Evolutionary conservation across 2,329 filamentous ascomycete genomes (phyloP).

Genomic region (Thelonectria discophora): DNA sequence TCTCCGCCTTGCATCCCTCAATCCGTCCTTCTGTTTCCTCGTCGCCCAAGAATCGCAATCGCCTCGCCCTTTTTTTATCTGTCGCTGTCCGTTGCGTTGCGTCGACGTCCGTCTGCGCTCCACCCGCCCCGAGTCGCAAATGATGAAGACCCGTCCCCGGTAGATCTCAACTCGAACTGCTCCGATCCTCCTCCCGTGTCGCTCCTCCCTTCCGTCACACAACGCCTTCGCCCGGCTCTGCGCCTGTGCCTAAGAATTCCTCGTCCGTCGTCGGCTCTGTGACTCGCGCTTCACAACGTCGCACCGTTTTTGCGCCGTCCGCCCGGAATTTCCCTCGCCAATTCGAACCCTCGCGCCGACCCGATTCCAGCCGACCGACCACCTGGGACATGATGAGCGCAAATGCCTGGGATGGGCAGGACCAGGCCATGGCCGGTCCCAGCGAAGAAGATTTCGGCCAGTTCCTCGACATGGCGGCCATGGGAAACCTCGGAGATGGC

Average conservation of each 20-base stretch:
- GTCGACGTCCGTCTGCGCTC: slow-evolving; percentile 13
- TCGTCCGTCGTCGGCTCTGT: background rate
- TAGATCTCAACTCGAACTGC: slow-evolving; percentile 22
- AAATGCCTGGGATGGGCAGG: slow-evolving; percentile 64
- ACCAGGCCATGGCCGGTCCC: slow-evolving; percentile 60
- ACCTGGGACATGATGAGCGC: slow-evolving; percentile 59
- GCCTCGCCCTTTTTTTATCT: slow-evolving; percentile 2
- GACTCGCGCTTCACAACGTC: slow-evolving; percentile 12
- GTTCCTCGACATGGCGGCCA: slow-evolving; percentile 68
- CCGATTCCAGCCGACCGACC: slow-evolving; percentile 30
- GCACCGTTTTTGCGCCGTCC: slow-evolving; percentile 22
- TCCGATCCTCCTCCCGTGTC: slow-evolving; percentile 14
- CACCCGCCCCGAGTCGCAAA: slow-evolving; percentile 29
- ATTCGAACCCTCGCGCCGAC: slow-evolving; percentile 17
- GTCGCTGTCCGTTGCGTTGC: slow-evolving; percentile 26
- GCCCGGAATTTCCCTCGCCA: slow-evolving; percentile 29
- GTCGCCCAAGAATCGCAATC: slow-evolving; percentile 15
- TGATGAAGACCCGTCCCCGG: slow-evolving; percentile 21
- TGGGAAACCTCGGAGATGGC: slow-evolving; percentile 61
- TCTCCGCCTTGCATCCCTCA: slow-evolving; percentile 13
- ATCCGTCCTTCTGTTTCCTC: slow-evolving; percentile 4
- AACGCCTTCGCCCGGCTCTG: slow-evolving; percentile 9
- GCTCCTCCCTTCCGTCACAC: slow-evolving; percentile 15
- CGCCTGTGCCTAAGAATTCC: slow-evolving; percentile 16
- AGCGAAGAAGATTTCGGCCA: slow-evolving; percentile 71